Base-by-base conservation (phyloP, 441 rosid species). In the Pelargonium fulgidum region DNA sequence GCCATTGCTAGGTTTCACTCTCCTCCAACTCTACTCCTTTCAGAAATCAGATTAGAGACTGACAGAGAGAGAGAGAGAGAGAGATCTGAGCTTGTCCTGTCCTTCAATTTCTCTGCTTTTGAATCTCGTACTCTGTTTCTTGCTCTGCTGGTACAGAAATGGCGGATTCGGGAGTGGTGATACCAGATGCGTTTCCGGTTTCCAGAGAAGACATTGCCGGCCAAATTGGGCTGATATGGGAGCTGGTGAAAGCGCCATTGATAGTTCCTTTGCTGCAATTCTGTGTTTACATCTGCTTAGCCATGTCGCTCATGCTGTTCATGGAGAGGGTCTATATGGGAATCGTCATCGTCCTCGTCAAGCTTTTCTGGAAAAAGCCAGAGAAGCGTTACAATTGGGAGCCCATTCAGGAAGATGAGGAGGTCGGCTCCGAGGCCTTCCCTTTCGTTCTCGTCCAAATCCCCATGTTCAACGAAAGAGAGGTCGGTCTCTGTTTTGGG, bases 381-480 rank as follows among this genome's bases (percentile, higher is more conserved):
- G 81, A 85, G 78, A 85, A 80, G 73, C 83, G 58, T 75, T 83
- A 85, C 71, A 87, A 79, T 68, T 87, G 89, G 92, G 87, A 87
- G 74, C 65, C 81, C 9, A 69, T 87, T 68, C 76, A 81, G 74
- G 36, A 29, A 29, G 88, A 81, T 42, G 89, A 85, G 58, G 92
- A 87, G 76, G 62, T 81, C 0, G 89, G 84, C 3, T 77, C 77
- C 67, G 74, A 42, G 45, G 73, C 76, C 62, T 87, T 80, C 41
- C 89, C 92, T 13, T 84, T 84, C 88, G 82, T 87, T 47, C 78
- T 87, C 0, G 88, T 87, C 4, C 92, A 87, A 78, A 84, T 87
- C 74, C 92, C 92, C 61, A 85, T 87, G 92, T 87, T 84, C 65
- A 87, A 87, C 70, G 92, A 87, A 74, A 85, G 75, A 72, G 89